Evolutionary conservation across 495 filamentous ascomycete genomes (phyloP).

Genomic region (Penicillium ucsense): DNA sequence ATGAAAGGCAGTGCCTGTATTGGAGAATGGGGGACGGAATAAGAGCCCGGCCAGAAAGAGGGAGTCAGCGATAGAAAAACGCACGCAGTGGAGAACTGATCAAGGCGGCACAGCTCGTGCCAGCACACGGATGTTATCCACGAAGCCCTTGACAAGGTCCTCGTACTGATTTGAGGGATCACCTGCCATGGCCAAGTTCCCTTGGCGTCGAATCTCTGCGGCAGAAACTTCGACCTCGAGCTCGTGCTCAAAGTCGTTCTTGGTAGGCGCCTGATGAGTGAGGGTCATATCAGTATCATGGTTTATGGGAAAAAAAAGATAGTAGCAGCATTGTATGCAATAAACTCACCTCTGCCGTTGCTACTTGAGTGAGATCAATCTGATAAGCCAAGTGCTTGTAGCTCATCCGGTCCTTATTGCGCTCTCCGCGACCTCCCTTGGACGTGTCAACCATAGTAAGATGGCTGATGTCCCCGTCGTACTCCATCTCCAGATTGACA

Average conservation of each 20-base stretch:
- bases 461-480: constrained; percentile 54
- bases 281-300: constrained; percentile 10
- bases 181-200: constrained; percentile 43
- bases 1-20: background rate
- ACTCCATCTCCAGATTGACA: constrained; percentile 83
- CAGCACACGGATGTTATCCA: constrained; percentile 72
- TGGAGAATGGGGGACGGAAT: no score
- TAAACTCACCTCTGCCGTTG: constrained; percentile 46
- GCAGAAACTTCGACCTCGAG: constrained; percentile 77
- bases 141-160: constrained; percentile 66
- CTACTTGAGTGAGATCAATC: constrained; percentile 85
- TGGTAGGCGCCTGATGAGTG: constrained; percentile 24
- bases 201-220: constrained; percentile 57
- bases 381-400: constrained; percentile 79
- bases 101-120: constrained; percentile 41
- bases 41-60: background rate
- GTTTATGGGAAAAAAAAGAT: constrained; percentile 1
- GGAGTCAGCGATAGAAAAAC: background rate
- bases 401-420: constrained; percentile 80
- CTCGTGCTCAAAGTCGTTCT: constrained; percentile 68
- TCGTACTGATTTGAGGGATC: constrained; percentile 57
- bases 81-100: constrained; percentile 4
- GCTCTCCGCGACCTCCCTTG: constrained; percentile 39
- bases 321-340: background rate
- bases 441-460: constrained; percentile 30